Evolutionary conservation across 805 yeast genomes (phyloP), one percentile per base, ranked within the genome.

Genomic region (Metschnikowia shivogae): DNA sequence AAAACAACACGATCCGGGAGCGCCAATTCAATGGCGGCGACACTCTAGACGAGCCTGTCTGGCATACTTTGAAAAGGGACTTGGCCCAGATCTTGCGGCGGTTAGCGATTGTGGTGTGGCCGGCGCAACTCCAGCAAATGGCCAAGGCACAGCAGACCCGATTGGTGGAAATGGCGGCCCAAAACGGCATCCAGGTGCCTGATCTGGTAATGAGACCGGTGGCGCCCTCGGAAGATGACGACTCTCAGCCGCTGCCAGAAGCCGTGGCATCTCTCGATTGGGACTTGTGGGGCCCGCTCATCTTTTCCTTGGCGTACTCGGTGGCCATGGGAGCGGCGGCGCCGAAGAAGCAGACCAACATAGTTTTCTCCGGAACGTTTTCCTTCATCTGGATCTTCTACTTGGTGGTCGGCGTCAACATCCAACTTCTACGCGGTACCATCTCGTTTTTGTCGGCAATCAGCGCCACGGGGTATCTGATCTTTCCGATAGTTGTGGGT

Each of bases 281-380:
- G 84, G 84, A 79, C 59, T 61, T 79, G 40, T 79, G 88, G 89
- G 89, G 89, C 2, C 89, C 89, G 5, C 64, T 83, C 44, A 67
- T 83, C 27, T 84, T 83, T 56, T 76, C 83, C 10, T 65, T 84
- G 45, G 58, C 70, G 28, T 77, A 79, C 44, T 68, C 86, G 3
- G 77, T 81, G 22, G 65, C 76, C 19, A 61, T 82, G 51, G 77
- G 82, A 2, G 63, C 73, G 45, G 57, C 77, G 10, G 71, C 80
- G 4, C 65, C 76, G 1, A 60, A 66, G 5, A 50, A 58, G 14
- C 69, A 74, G 45, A 76, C 84, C 6, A 69, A 73, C 50, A 58
- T 57, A 43, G 83, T 81, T 28, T 83, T 83, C 56, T 77, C 86
- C 1, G 80, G 85, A 12, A 77, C 82, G 17, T 83, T 83, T 57